phyloP scores from a whole-genome alignment of 306 rosid genomes.

The Corylus avellana region DNA sequence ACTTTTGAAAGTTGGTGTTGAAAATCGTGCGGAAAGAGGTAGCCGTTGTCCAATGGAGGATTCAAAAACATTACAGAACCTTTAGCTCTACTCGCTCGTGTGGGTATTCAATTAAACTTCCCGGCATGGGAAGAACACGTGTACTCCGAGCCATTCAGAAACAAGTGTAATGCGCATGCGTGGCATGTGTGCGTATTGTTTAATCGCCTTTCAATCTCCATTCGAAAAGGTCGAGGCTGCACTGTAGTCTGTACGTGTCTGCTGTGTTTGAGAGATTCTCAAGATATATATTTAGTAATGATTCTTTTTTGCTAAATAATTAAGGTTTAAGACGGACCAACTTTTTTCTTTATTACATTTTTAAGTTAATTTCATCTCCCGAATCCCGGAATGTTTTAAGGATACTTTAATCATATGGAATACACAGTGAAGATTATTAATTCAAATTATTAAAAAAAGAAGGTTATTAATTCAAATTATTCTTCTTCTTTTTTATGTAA shows the following conservation, averaged over 20 bases:
- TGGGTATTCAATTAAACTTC: conserved; percentile 4
- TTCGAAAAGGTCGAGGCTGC: neutral
- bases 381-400: too few species aligned
- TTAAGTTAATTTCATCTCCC: too few species aligned
- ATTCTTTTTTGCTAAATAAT: too few species aligned
- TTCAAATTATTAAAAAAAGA: too few species aligned
- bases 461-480: too few species aligned
- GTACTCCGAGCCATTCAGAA: too few species aligned
- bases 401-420: too few species aligned
- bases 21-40: conserved; percentile 36
- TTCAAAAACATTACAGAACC: neutral
- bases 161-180: neutral
- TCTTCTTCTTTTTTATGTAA: too few species aligned
- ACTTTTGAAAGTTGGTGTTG: conserved; percentile 33
- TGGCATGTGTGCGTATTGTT: neutral
- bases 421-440: too few species aligned
- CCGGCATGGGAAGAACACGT: neutral
- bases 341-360: too few species aligned
- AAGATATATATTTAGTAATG: too few species aligned
- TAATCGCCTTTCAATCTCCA: neutral
- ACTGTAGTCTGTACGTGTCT: neutral
- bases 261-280: neutral
- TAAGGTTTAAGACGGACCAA: too few species aligned
- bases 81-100: conserved; percentile 15
- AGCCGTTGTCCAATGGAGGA: conserved; percentile 42